Percentiles rank a stretch among this genome's conserved stretches.
Conservation (phyloP, 352 stramenopile genomes). For the Globisporangium takayamanum region DNA sequence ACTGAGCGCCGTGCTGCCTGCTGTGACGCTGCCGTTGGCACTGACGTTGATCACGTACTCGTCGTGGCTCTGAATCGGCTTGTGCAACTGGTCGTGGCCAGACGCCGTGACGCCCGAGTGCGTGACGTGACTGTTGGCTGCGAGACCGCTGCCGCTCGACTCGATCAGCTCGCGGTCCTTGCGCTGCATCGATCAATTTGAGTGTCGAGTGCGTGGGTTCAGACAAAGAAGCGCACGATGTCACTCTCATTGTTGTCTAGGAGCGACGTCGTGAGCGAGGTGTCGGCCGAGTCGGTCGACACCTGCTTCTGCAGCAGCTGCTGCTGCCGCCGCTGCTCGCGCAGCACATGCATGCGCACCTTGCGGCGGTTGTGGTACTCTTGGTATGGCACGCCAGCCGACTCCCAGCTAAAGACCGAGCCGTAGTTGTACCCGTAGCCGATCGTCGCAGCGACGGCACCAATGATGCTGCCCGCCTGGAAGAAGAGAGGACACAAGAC, state of each 20-base stretch:
- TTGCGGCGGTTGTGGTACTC: conserved; percentile 23
- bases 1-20: conserved; percentile 4
- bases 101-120: conserved; percentile 6
- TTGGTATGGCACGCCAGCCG: conserved; percentile 23
- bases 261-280: conserved; percentile 12
- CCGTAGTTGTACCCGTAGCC: conserved; percentile 69
- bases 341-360: conserved; percentile 20
- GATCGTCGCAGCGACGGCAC: conserved; percentile 40
- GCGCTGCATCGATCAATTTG: conserved; percentile 8
- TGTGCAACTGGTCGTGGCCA: conserved; percentile 11
- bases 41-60: conserved; percentile 22
- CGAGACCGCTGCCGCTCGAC: conserved; percentile 4
- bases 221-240: conserved; percentile 20
- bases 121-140: not conserved
- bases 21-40: conserved; percentile 13
- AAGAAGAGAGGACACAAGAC: not conserved
- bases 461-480: conserved; percentile 56
- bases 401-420: conserved; percentile 42
- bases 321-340: conserved; percentile 10
- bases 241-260: conserved; percentile 15
- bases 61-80: conserved; percentile 5
- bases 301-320: conserved; percentile 15
- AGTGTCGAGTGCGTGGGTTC: not conserved
- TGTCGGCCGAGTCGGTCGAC: conserved; percentile 11
- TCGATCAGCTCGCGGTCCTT: conserved; percentile 21